Evolutionary conservation across 1,139 yeast species (phyloP).

Genomic region (Diutina siamensis): DNA sequence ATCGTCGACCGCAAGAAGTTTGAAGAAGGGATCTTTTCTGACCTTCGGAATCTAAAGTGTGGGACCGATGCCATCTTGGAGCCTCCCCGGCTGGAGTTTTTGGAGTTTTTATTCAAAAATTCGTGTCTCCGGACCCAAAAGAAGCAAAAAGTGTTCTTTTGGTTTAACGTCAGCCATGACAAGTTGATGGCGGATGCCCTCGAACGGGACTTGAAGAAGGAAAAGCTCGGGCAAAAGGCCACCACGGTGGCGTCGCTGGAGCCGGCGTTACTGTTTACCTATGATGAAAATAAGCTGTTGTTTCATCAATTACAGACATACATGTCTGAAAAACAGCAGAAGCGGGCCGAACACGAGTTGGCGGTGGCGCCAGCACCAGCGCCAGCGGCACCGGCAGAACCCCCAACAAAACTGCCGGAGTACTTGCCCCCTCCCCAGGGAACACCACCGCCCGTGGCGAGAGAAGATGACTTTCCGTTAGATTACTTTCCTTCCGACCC

Average conservation of each 20-base stretch:
- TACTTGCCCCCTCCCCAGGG: background rate
- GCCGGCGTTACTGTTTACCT: slow-evolving; percentile 53
- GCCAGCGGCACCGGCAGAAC: background rate
- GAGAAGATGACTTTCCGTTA: slow-evolving; percentile 42
- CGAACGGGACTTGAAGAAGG: slow-evolving; percentile 85
- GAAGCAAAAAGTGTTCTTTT: slow-evolving; percentile 91
- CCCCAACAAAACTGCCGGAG: background rate
- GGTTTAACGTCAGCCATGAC: slow-evolving; percentile 96
- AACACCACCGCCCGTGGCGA: background rate
- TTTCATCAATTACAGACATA: slow-evolving; percentile 34
- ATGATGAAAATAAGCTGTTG: slow-evolving; percentile 27
- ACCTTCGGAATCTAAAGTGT: slow-evolving; percentile 74
- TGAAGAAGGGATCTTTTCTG: slow-evolving; percentile 94
- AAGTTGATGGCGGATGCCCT: slow-evolving; percentile 86
- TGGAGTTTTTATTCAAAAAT: slow-evolving; percentile 76
- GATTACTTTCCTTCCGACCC: slow-evolving; percentile 36
- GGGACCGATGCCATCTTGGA: slow-evolving; percentile 85
- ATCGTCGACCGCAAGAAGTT: slow-evolving; percentile 83
- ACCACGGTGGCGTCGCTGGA: slow-evolving; percentile 51
- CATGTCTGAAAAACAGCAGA: background rate
- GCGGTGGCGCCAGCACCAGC: background rate
- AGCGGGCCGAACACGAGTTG: background rate
- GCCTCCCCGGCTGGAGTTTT: slow-evolving; percentile 75
- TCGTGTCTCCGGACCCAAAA: slow-evolving; percentile 88
- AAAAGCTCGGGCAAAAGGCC: slow-evolving; percentile 40